These are phyloP conservation scores for Saccharum officinarum DNA, from an alignment of 176 grass and related monocot genomes.

Conservation along the genomic window DNA sequence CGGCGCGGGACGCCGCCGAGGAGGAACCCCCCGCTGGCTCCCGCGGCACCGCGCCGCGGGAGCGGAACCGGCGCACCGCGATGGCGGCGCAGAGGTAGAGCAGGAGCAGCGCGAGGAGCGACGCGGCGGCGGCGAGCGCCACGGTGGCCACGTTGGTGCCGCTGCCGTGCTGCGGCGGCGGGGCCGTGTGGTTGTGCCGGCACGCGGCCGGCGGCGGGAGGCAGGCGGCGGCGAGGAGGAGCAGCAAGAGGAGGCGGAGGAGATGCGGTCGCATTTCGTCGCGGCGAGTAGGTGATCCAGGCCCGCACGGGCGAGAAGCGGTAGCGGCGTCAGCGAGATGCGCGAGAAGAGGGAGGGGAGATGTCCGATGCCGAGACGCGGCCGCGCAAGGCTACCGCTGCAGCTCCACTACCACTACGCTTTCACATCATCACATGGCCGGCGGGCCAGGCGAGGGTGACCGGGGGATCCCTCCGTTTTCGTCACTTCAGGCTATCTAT, in stretches of 20 bases:
- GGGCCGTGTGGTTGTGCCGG: not conserved
- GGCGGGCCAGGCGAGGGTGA: not conserved
- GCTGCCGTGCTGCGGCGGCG: constrained; percentile 8
- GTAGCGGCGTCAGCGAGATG: not conserved
- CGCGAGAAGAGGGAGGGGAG: not conserved
- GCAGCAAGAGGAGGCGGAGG: constrained; percentile 1
- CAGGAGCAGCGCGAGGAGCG: constrained; percentile 49
- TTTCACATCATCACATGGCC: constrained; percentile 38
- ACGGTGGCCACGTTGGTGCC: constrained; percentile 33
- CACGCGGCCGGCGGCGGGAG: constrained; percentile 35
- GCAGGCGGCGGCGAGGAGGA: not conserved
- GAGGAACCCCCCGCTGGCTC: constrained; percentile 20
- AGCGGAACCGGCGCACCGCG: constrained; percentile 48
- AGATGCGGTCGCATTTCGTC: constrained; percentile 39
- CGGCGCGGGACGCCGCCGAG: constrained; percentile 47
- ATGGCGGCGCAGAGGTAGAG: constrained; percentile 62
- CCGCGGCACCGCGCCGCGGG: constrained; percentile 9
- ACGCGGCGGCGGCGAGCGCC: constrained; percentile 38
- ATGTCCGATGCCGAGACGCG: not conserved
- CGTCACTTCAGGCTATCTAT: not conserved
- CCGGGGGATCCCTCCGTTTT: not conserved
- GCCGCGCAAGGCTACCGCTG: not conserved
- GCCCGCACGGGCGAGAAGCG: not conserved
- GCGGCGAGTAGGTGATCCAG: constrained; percentile 39
- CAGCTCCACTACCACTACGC: not conserved